Base-by-base conservation (phyloP, 140 eudicot genomes). In the Oenanthe javanica region DNA sequence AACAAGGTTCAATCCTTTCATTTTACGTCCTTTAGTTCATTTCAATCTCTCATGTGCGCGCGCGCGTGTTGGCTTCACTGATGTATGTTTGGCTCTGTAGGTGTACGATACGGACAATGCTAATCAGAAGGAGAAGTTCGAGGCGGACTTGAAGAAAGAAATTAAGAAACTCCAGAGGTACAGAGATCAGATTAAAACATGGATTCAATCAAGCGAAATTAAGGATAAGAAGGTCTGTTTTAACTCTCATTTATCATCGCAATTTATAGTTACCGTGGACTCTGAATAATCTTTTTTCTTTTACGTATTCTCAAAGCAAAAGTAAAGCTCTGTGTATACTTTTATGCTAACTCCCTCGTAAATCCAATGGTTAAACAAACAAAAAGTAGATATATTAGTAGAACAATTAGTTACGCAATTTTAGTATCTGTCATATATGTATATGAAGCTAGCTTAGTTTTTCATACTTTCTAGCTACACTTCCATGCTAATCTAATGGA, bases 131-230 rank as follows among this genome's bases (percentile, higher is more conserved):
- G 99, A 95, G 89, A 95, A 95, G 83, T 95, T 90, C 79, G 99
- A 92, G 83, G 99, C 99, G 9, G 99, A 95, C 80, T 91, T 95
- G 92, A 95, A 95, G 92, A 95, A 95, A 85, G 99, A 95, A 81
- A 95, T 95, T 18, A 95, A 93, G 87, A 95, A 95, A 77, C 79
- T 95, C 52, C 99, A 95, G 90, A 88, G 98, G 82, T 95, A 95
- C 64, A 87, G 99, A 77, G 99, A 95, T 81, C 99, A 95, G 87
- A 95, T 95, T 50, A 95, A 95, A 88, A 92, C 99, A 74, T 95
- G 99, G 99, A 92, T 95, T 50, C 99, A 95, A 82, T 95, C 98
- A 67, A 95, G 97, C 64, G 99, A 95, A 84, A 95, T 95, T 81
- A 95, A 95, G 90, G 99, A 95, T 81, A 95, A 92, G 85, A 95